A percentile compares a stretch with the other conserved stretches of the same genome.
Evolutionary conservation across 2,329 filamentous ascomycete genomes (phyloP).

Genomic region (Cladorrhinum sp.): DNA sequence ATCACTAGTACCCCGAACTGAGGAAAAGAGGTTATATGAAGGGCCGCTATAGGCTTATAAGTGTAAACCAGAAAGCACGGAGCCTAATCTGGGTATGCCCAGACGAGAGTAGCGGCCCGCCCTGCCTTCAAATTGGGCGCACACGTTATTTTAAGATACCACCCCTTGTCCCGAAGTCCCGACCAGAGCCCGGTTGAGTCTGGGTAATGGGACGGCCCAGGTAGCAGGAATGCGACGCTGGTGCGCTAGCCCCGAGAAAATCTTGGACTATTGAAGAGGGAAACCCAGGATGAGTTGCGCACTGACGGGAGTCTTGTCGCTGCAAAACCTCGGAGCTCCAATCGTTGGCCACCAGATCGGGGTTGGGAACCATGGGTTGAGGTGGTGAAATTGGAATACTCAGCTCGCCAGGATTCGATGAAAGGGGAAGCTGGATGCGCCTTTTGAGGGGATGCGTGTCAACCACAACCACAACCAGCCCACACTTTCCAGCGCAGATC

Average conservation of each 20-base stretch:
- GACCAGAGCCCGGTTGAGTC: constrained; percentile 4
- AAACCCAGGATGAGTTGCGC: constrained; percentile 19
- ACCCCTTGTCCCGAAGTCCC: constrained; percentile 13
- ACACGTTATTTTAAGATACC: constrained; percentile 22
- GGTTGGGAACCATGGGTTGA: constrained; percentile 12
- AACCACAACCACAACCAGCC: background rate
- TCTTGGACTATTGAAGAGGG: constrained; percentile 20
- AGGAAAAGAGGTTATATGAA: background rate
- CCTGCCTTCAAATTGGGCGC: constrained; percentile 15
- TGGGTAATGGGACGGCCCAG: constrained; percentile 12
- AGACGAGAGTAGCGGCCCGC: constrained; percentile 18
- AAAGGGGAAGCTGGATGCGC: background rate
- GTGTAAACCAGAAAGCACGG: background rate
- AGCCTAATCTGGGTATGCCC: constrained; percentile 1
- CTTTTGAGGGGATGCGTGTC: background rate
- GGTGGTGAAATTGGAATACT: constrained; percentile 9
- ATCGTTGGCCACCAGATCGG: constrained; percentile 9
- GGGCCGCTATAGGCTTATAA: background rate
- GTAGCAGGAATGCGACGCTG: constrained; percentile 21
- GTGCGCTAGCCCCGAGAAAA: constrained; percentile 15
- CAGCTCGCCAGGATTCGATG: background rate
- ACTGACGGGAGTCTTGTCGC: constrained; percentile 13
- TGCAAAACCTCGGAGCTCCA: constrained; percentile 12
- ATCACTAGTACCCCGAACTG: background rate
- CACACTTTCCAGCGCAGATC: background rate